Evolutionary conservation across 1,139 yeast species (phyloP), one percentile per base, ranked within the genome.

Genomic region (Candida glucosophila): DNA sequence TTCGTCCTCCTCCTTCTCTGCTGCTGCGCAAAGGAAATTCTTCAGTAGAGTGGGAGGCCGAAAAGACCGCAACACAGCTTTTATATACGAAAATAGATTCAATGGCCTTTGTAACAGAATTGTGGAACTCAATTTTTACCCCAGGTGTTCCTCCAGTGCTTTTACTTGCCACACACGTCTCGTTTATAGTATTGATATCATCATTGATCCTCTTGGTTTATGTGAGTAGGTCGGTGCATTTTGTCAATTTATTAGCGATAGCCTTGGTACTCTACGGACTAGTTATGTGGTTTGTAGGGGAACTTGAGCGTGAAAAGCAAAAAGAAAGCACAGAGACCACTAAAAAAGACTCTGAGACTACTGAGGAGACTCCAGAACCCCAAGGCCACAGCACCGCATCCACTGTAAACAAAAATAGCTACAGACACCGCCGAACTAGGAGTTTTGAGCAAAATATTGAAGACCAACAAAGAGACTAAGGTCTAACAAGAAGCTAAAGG

Each of bases 141-240:
- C 97, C 97, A 2, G 98, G 98, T 1, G 74, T 94, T 0, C 72
- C 90, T 1, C 96, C 96, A 1, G 86, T 93, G 1, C 65, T 90
- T 28, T 63, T 86, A 11, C 64, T 68, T 22, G 96, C 97, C 6
- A 55, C 61, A 1, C 61, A 55, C 40, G 56, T 41, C 3, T 52
- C 58, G 23, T 55, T 55, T 27, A 39, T 54, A 5, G 34, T 52
- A 19, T 40, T 55, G 20, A 56, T 64, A 6, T 27, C 54, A 10
- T 58, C 88, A 2, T 62, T 88, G 36, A 36, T 58, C 2, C 55
- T 63, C 30, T 67, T 88, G 52, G 67, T 82, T 14, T 67, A 59
- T 40, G 58, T 78, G 31, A 79, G 90, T 5, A 46, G 67, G 23
- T 78, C 82, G 24, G 69, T 81, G 34, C 98, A 90, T 51, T 82